Evolutionary conservation across 176 grass and related monocot genomes (phyloP).

Genomic region (Oryza meyeriana): DNA sequence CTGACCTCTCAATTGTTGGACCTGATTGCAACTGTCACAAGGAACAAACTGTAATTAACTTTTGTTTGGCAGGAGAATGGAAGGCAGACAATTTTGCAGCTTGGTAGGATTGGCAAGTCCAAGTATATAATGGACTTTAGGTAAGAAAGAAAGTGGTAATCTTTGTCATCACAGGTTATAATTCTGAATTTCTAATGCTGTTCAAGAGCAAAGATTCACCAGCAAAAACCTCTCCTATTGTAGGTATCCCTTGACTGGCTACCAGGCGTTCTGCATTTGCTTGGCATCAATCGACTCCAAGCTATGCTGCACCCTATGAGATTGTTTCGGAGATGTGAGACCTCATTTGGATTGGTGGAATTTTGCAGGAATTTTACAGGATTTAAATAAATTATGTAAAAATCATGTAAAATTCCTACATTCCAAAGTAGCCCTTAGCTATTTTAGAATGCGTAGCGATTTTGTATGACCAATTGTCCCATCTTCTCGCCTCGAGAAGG

Average conservation of each 20-base stretch:
- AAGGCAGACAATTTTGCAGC: constrained; percentile 78
- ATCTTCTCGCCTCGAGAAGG: constrained; percentile 32
- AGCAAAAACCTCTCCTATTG: not conserved
- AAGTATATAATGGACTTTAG: constrained; percentile 95
- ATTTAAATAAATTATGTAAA: not conserved
- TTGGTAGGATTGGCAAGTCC: constrained; percentile 70
- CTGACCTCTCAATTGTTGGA: not conserved
- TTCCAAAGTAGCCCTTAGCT: not conserved
- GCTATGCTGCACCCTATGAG: constrained; percentile 75
- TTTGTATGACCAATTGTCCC: constrained; percentile 7
- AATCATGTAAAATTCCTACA: not conserved
- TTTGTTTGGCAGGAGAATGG: constrained; percentile 53
- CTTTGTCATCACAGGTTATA: not conserved
- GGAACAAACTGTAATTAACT: not conserved
- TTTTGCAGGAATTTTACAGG: not conserved
- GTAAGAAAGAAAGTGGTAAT: constrained; percentile 9
- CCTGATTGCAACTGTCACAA: not conserved
- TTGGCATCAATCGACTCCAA: constrained; percentile 88
- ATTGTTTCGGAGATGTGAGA: not conserved
- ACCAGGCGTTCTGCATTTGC: constrained; percentile 96
- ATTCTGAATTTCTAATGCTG: not conserved
- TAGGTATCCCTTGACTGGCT: constrained; percentile 85
- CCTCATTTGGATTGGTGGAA: not conserved
- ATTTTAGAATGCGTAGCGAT: not conserved
- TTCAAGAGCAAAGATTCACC: not conserved